phyloP scores from a whole-genome alignment of 805 yeast genomes.

The Cyberlindnera mississippiensis region DNA sequence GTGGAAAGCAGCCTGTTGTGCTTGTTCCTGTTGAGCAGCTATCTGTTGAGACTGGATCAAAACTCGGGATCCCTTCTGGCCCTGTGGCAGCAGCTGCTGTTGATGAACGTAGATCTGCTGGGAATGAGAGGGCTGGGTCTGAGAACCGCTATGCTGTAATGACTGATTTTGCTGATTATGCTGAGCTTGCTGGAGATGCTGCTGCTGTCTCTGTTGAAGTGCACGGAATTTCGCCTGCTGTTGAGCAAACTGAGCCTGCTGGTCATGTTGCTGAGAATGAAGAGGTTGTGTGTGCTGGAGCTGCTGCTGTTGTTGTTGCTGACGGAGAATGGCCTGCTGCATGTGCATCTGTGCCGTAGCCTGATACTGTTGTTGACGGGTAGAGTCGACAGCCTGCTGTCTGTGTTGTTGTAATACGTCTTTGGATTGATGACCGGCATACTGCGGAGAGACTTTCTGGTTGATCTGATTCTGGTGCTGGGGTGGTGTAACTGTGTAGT shows the following conservation, averaged over 20 bases:
- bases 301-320: conserved; percentile 7
- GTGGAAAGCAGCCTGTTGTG: conserved; percentile 1
- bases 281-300: conserved; percentile 5
- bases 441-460: conserved; percentile 1
- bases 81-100: not conserved
- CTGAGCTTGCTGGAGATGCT: conserved; percentile 14
- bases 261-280: conserved; percentile 4
- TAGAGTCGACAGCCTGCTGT: conserved; percentile 6
- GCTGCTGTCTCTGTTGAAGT: conserved; percentile 12
- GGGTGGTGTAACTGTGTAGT: conserved; percentile 9
- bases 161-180: not conserved
- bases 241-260: not conserved
- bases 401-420: conserved; percentile 7
- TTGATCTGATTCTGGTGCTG: conserved; percentile 1
- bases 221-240: not conserved
- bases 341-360: conserved; percentile 17
- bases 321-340: conserved; percentile 19
- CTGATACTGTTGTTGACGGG: conserved; percentile 11
- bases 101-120: not conserved
- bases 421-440: conserved; percentile 1
- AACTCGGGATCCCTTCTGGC: not conserved
- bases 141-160: not conserved
- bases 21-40: conserved; percentile 3
- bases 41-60: no score
- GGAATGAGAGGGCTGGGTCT: not conserved